phyloP scores from a whole-genome alignment of 2,329 filamentous ascomycete species.

The Fusarium transvaalense region DNA sequence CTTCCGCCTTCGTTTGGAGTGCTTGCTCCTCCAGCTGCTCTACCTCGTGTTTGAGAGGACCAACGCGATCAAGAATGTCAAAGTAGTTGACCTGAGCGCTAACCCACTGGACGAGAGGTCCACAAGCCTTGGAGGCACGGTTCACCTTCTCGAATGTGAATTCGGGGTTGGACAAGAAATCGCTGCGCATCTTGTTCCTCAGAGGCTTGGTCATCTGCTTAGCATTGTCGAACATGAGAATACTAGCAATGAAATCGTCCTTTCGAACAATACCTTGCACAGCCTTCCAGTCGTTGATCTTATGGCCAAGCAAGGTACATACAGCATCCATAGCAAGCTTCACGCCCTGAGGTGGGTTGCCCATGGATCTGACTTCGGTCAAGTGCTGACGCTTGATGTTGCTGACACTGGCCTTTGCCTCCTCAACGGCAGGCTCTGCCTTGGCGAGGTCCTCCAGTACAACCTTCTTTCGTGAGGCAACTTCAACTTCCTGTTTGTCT shows the following conservation, averaged over 20 bases:
- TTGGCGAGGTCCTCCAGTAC: slow-evolving; percentile 89
- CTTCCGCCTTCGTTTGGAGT: slow-evolving; percentile 91
- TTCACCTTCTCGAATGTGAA: slow-evolving; percentile 98
- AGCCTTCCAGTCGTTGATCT: slow-evolving; percentile 89
- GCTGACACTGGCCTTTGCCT: slow-evolving; percentile 95
- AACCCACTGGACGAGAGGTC: slow-evolving; percentile 97
- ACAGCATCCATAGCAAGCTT: slow-evolving; percentile 95
- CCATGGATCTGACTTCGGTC: slow-evolving; percentile 97
- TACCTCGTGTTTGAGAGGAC: slow-evolving; percentile 91
- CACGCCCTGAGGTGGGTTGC: slow-evolving; percentile 89
- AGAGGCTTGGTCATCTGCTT: slow-evolving; percentile 89
- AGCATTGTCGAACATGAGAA: slow-evolving; percentile 97
- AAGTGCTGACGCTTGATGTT: slow-evolving; percentile 98
- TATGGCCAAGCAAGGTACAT: slow-evolving; percentile 92
- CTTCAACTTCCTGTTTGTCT: slow-evolving; percentile 89
- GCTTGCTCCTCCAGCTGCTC: slow-evolving; percentile 87
- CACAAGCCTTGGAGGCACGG: slow-evolving; percentile 95
- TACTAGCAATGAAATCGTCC: slow-evolving; percentile 98
- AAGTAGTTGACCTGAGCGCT: slow-evolving; percentile 97
- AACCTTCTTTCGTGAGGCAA: slow-evolving; percentile 83
- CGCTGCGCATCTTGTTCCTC: slow-evolving; percentile 89
- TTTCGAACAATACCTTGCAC: slow-evolving; percentile 89
- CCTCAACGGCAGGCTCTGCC: slow-evolving; percentile 91
- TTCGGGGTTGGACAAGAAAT: slow-evolving; percentile 91
- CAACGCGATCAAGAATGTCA: slow-evolving; percentile 95